phyloP scores from a whole-genome alignment of 108 stramenopile species.

The Epithemia pelagica region DNA sequence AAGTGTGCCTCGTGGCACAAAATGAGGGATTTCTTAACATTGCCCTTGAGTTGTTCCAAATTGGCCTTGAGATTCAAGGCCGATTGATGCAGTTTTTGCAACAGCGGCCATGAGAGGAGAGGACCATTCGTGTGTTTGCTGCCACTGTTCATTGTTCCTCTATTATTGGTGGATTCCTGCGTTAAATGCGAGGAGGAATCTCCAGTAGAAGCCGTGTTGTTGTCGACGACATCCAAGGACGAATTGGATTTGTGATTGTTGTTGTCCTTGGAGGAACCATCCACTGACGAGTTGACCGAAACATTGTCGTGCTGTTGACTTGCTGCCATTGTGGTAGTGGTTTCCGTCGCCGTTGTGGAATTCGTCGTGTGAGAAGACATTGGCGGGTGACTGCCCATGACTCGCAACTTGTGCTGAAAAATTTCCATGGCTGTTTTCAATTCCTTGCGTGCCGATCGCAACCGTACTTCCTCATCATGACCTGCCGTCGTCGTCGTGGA shows the following conservation, averaged over 20 bases:
- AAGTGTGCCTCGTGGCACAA: slow-evolving; percentile 61
- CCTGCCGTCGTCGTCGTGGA: slow-evolving; percentile 8
- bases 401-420: slow-evolving; percentile 65
- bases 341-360: not conserved
- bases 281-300: slow-evolving; percentile 9
- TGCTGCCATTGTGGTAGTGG: not conserved
- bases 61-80: slow-evolving; percentile 75
- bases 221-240: not conserved
- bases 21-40: slow-evolving; percentile 73
- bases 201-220: not conserved
- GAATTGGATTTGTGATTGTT: not conserved
- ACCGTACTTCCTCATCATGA: slow-evolving; percentile 21
- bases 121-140: slow-evolving; percentile 21
- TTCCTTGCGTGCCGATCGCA: slow-evolving; percentile 62
- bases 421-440: slow-evolving; percentile 80
- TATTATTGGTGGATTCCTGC: too few species aligned
- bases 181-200: not conserved
- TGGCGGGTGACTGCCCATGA: too few species aligned
- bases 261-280: slow-evolving; percentile 10
- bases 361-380: not conserved
- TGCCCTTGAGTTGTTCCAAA: slow-evolving; percentile 71
- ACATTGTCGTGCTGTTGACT: slow-evolving; percentile 7
- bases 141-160: too few species aligned
- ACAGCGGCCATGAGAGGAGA: slow-evolving; percentile 7
- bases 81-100: slow-evolving; percentile 48